Percentiles rank a stretch among this genome's conserved stretches.
phyloP scores from a whole-genome alignment of 306 rosid genomes.

The Dalbergia cochinchinensis region DNA sequence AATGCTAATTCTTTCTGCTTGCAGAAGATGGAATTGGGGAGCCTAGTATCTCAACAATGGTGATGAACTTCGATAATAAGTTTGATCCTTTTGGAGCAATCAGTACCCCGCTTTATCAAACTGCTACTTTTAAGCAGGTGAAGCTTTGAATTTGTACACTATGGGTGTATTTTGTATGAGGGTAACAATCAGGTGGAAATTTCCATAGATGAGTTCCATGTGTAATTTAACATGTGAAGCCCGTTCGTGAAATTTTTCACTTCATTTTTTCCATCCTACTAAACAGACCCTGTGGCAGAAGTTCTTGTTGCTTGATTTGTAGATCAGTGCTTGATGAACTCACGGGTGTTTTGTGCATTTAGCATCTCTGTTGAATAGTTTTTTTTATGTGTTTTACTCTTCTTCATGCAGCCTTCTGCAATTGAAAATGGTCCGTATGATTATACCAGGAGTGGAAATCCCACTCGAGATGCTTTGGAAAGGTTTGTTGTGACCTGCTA shows the following conservation, averaged over 20 bases:
- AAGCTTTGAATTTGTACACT: slow-evolving; percentile 13
- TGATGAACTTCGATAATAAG: slow-evolving; percentile 80
- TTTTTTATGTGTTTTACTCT: slow-evolving; percentile 19
- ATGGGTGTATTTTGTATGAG: neutral
- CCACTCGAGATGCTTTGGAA: slow-evolving; percentile 86
- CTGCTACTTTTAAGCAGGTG: slow-evolving; percentile 98
- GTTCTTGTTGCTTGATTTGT: neutral
- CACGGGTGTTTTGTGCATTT: slow-evolving; percentile 12
- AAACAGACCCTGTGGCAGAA: neutral
- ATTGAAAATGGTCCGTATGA: slow-evolving; percentile 87
- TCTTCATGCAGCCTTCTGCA: slow-evolving; percentile 81
- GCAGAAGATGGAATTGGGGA: slow-evolving; percentile 64
- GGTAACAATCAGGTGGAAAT: too few relatives aligned
- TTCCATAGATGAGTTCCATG: too few relatives aligned
- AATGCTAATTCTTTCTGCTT: slow-evolving; percentile 31
- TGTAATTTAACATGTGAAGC: too few relatives aligned
- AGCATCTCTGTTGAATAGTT: slow-evolving; percentile 6
- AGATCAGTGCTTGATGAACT: neutral
- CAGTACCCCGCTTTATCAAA: slow-evolving; percentile 86
- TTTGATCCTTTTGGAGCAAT: slow-evolving; percentile 85
- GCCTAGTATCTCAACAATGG: slow-evolving; percentile 74
- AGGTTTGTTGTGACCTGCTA: slow-evolving; percentile 57
- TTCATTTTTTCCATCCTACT: too few relatives aligned
- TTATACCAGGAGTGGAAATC: slow-evolving; percentile 96
- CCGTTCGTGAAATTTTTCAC: neutral